Evolutionary conservation across 257 asterid species (phyloP), one percentile per base, ranked within the genome.

Genomic region (Fraxinus quadrangulata): DNA sequence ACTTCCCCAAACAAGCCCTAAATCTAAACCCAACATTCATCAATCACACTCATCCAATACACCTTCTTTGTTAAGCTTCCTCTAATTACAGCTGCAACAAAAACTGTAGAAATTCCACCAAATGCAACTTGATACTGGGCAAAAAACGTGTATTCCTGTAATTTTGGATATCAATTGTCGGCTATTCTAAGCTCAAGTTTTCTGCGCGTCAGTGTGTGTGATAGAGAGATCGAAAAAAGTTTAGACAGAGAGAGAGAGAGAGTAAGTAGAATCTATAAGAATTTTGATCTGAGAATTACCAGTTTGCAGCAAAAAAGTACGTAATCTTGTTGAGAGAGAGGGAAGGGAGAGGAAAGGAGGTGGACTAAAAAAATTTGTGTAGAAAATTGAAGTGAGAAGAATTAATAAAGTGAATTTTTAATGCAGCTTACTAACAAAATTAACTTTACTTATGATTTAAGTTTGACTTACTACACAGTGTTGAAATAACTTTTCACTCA

Each of bases 251-350:
- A 76, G 81, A 59, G 78, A 79, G 80, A 40, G 13, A 10, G 47
- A 10, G 51, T 2, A 12, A 42, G 59, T 39, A 77, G 70, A 73
- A 74, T 66, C 81, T 74, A 78, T 75, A 71, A 75, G 78, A 28
- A 19, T 77, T 80, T 85, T 85, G 80, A 76, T 81, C 83, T 81
- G 83, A 81, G 77, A 78, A 79, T 75, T 80, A 63, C 78, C 80
- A 77, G 76, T 39, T 75, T 63, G 82, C 80, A 81, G 83, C 85
- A 78, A 72, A 75, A 75, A 75, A 59, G 79, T 78, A 83, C 23
- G 72, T 24, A 81, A 6, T 78, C 70, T 73, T 67, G 61, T 70
- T 67, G 74, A 39, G 74, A 81, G 77, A 71, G 77, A 26, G 75
- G 51, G 79, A 19, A 71, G 84, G 16, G 67, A 42, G 2, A 2